phyloP scores from a whole-genome alignment of 305 asterid genomes.

The Fraxinus greggii region DNA sequence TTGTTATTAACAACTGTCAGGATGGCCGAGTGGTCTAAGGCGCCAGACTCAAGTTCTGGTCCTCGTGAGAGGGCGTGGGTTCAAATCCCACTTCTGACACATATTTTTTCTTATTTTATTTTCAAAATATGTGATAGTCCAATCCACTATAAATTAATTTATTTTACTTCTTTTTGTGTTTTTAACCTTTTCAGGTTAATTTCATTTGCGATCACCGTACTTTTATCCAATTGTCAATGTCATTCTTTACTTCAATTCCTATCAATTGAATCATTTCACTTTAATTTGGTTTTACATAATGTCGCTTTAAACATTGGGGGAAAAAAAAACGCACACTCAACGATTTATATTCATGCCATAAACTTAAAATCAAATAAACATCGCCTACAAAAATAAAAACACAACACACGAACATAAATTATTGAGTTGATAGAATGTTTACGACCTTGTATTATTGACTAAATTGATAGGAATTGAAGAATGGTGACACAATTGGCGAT shows the following conservation, averaged over 20 bases:
- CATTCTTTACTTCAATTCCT: background rate
- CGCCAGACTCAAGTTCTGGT: constrained; percentile 86
- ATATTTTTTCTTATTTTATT: no score
- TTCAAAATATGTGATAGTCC: no score
- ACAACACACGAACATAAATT: background rate
- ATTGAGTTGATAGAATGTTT: background rate
- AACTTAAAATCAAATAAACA: no score
- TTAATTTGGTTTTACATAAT: no score
- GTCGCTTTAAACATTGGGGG: background rate
- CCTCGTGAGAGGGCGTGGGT: constrained; percentile 66
- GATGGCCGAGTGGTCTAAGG: constrained; percentile 24
- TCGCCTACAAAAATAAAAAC: background rate
- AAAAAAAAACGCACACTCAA: background rate
- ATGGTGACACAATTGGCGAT: background rate
- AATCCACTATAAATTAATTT: background rate
- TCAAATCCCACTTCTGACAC: constrained; percentile 48
- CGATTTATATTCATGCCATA: background rate
- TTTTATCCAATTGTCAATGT: background rate
- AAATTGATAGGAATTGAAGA: background rate
- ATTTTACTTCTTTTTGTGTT: background rate
- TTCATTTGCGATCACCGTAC: background rate
- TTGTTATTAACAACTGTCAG: no score
- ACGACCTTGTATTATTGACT: background rate
- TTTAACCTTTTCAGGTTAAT: background rate
- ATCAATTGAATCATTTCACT: background rate